Conservation (phyloP, 768 basidiomycete species). For the Nevesoporus exiguus region DNA sequence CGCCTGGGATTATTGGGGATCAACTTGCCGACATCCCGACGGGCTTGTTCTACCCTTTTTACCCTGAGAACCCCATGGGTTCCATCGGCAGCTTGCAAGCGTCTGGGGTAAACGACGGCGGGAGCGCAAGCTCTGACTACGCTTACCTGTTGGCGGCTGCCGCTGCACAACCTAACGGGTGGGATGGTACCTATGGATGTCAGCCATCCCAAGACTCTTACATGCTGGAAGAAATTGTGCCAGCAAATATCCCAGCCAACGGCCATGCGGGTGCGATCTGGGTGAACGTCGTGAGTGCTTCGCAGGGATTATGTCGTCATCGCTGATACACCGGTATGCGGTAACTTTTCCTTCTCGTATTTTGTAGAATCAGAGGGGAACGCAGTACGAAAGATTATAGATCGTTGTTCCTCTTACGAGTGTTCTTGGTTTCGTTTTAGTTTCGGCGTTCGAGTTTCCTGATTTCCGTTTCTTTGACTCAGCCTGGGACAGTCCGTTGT, state of each 20-base stretch:
- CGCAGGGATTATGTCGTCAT: constrained; percentile 27
- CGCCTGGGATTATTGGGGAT: constrained; percentile 24
- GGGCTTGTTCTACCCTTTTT: constrained; percentile 76
- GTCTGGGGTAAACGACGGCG: constrained; percentile 19
- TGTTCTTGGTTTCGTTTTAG: constrained; percentile 9
- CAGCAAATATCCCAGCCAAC: constrained; percentile 29
- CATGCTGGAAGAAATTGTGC: constrained; percentile 66
- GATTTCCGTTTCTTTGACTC: not conserved
- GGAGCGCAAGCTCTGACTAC: constrained; percentile 32
- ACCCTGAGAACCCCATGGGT: constrained; percentile 49
- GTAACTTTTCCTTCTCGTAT: not conserved
- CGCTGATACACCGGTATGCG: constrained; percentile 28
- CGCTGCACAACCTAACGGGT: constrained; percentile 51
- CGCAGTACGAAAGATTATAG: constrained; percentile 19
- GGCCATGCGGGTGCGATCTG: constrained; percentile 36
- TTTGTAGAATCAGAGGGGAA: constrained; percentile 24
- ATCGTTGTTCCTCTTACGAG: not conserved
- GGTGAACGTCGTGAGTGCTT: constrained; percentile 44
- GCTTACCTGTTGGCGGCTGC: constrained; percentile 56
- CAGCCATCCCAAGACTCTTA: constrained; percentile 59
- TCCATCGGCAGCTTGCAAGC: constrained; percentile 17
- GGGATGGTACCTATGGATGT: constrained; percentile 51
- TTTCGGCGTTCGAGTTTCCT: not conserved
- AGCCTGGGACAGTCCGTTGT: constrained; percentile 19
- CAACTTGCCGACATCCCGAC: constrained; percentile 65